A percentile compares a stretch with the other conserved stretches of the same genome.
These are phyloP conservation scores for Dalechampia spathulata DNA, from an alignment of 441 rosid genomes.

Conservation along the genomic window DNA sequence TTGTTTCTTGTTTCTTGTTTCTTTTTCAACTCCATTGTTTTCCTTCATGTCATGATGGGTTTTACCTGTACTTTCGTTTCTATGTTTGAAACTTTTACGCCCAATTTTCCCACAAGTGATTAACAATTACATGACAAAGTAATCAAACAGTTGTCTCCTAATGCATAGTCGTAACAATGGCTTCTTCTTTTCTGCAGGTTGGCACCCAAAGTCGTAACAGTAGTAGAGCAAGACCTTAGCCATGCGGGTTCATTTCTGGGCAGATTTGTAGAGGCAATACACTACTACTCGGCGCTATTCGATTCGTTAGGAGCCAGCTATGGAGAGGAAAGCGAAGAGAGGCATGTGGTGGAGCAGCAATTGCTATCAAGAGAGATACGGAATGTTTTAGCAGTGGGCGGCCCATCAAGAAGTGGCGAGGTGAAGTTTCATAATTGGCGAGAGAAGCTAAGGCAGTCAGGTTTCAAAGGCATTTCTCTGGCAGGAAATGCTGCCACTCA, in stretches of 20 bases:
- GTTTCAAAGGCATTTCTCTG: constrained; percentile 75
- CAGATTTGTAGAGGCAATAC: constrained; percentile 94
- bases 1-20: neutral
- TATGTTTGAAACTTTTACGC: neutral
- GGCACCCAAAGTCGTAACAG: constrained; percentile 95
- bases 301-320: constrained; percentile 92
- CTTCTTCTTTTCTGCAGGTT: too few relatives aligned
- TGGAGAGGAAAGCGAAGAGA: constrained; percentile 93
- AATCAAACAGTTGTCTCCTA: neutral
- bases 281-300: constrained; percentile 90
- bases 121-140: neutral
- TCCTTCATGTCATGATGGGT: neutral
- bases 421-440: constrained; percentile 79
- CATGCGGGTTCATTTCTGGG: constrained; percentile 90
- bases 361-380: constrained; percentile 79
- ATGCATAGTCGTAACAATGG: too few relatives aligned
- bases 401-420: constrained; percentile 68
- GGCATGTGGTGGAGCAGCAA: constrained; percentile 96
- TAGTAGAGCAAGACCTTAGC: constrained; percentile 94
- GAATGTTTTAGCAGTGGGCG: constrained; percentile 77
- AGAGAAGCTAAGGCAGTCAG: constrained; percentile 75
- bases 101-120: neutral
- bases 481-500: constrained; percentile 91
- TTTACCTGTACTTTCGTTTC: neutral
- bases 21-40: neutral